Evolutionary conservation across 2,329 filamentous ascomycete species (phyloP).

Genomic region (Pseudocercospora vitis): DNA sequence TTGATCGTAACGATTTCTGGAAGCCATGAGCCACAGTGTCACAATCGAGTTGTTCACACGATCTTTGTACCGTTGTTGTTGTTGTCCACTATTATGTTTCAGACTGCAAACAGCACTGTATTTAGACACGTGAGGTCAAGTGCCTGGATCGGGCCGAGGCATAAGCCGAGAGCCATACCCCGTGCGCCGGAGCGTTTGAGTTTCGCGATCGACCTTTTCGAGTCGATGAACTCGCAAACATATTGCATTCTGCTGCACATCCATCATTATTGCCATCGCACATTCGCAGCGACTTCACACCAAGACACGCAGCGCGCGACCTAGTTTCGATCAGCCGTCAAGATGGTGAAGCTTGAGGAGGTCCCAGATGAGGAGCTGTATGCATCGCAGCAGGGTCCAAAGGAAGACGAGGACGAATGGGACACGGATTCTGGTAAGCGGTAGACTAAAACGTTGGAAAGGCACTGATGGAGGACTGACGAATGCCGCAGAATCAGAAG

Average conservation of each 20-base stretch:
- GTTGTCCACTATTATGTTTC: neutral
- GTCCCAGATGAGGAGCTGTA: conserved; percentile 95
- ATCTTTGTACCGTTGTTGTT: conserved; percentile 9
- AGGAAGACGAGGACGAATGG: conserved; percentile 73
- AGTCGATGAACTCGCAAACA: neutral
- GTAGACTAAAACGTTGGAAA: neutral
- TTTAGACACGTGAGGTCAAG: no score
- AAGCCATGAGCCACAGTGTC: conserved; percentile 14
- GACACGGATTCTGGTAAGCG: conserved; percentile 85
- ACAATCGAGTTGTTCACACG: neutral
- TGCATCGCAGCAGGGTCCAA: conserved; percentile 64
- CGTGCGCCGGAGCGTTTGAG: conserved; percentile 1
- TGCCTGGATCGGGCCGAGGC: no score
- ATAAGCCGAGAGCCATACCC: neutral
- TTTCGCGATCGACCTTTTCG: neutral
- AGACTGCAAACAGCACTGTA: neutral
- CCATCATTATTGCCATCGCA: neutral
- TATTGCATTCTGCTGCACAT: neutral
- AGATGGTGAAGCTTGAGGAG: conserved; percentile 95
- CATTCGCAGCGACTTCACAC: neutral
- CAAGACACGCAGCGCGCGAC: neutral
- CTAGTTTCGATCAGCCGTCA: conserved; percentile 39
- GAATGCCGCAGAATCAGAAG: conserved; percentile 78
- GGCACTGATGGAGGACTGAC: no score
- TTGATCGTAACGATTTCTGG: conserved; percentile 6